Base-by-base conservation (phyloP, 306 rosid species). In the Senna tora region DNA sequence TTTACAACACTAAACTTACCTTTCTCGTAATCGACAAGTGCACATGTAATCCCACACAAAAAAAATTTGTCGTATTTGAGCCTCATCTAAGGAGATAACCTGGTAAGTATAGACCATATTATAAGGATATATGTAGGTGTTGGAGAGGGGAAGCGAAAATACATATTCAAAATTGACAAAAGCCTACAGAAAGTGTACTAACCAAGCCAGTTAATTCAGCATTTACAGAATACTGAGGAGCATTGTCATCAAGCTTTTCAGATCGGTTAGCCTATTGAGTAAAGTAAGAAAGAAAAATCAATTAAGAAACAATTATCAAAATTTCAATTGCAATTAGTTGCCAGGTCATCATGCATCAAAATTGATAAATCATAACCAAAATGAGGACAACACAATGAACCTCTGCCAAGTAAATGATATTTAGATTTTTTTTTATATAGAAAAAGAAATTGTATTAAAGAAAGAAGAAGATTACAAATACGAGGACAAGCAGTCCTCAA, bases 171-270 rank as follows among this genome's bases (percentile, higher is more conserved):
- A 73, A 62, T 57, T 36, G 69, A 50, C 45, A 28, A 64, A 61
- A 47, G 47, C 54, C 21, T 69, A 12, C 74, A 43, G 66, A 69
- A 69, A 58, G 63, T 69, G 68, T 45, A 91, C 96, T 41, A 80
- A 93, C 97, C 97, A 93, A 80, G 71, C 73, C 87, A 75, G 78
- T 84, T 80, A 91, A 70, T 79, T 86, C 96, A 25, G 94, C 96
- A n/a, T 76, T 75, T 72, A 93, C 62, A 52, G 90, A 86, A 84
- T 89, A 92, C 79, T 84, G 98, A 39, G 94, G 87, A 57, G 81
- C 69, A 78, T 69, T 77, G 65, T 67, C 83, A 76, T 87, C 96
- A 67, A 86, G 78, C 84, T 83, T 91, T 57, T 92, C 94, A 11
- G 93, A 84, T 79, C 86, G 84, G 87, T 84, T 89, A 65, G 85